Evolutionary conservation across 2,329 filamentous ascomycete species (phyloP), one percentile per base, ranked within the genome.

Genomic region (Aureobasidium sp.): DNA sequence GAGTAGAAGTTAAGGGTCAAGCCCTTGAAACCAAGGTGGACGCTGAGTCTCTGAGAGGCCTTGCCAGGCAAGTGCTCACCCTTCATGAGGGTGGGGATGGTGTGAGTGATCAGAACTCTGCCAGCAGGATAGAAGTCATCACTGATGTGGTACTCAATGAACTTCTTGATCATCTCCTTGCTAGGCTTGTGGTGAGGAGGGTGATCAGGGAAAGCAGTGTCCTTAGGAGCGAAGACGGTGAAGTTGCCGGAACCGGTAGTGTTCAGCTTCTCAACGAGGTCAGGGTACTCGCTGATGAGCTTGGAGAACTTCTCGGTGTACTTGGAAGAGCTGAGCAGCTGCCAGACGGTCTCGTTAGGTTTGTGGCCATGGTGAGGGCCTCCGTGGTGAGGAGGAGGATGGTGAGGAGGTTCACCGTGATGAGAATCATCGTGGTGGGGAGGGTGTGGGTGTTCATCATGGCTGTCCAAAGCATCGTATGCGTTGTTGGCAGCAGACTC

Each of bases 161-260:
- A 71, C 59, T 81, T 79, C 76, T 89, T 84, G 64, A 95, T 72
- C 50, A 86, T 75, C 68, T 93, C 86, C 73, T 90, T 87, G 62
- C 82, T 81, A 5, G 86, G 87, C 75, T 90, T 85, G 50, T 53
- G 61, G 65, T 79, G 72, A 69, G 73, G 75, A 58, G 75, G 77
- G 63, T 82, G 75, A 64, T 82, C 74, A 0, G 82, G 82, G 68
- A 97, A 93, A 0, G 91, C 91, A 55, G 80, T 77, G 72, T 96
- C 85, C 1, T 84, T 85, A 0, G 92, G 92, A 1, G 89, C 88
- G 69, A 96, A 95, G 56, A 94, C 75, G 0, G 92, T 96, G 70
- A 87, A 84, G 73, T 93, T 92, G 15, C 57, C 57, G 26, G 83
- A 79, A 39, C 82, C 76, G 1, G 89, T 93, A 69, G 83, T 83